Conservation (phyloP, 1,284 basidiomycete genomes). For the Sphaerobolus stellatus region DNA sequence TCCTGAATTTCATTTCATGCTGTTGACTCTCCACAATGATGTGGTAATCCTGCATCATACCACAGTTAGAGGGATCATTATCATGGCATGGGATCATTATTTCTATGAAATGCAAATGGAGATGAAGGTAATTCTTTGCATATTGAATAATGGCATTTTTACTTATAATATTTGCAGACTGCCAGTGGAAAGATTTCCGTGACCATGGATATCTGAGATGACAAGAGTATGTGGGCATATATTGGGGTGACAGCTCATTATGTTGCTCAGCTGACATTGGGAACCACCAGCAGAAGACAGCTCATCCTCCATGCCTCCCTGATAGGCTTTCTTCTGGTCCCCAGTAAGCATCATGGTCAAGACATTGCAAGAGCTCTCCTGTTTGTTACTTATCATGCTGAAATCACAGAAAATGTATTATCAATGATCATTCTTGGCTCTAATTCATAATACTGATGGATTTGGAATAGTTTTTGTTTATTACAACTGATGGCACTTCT, state of each 20-base stretch:
- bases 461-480: not conserved
- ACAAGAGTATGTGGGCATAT: slow-evolving; percentile 30
- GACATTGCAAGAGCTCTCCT: slow-evolving; percentile 32
- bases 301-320: slow-evolving; percentile 25
- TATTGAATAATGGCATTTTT: slow-evolving; percentile 1
- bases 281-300: slow-evolving; percentile 15
- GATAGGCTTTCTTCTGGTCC: slow-evolving; percentile 32
- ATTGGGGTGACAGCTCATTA: slow-evolving; percentile 39
- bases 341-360: slow-evolving; percentile 32
- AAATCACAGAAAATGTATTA: slow-evolving; percentile 13
- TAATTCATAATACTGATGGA: not conserved
- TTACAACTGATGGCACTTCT: slow-evolving; percentile 4
- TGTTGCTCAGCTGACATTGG: slow-evolving; percentile 20
- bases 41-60: not conserved
- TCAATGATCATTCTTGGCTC: not conserved
- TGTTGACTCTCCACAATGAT: not conserved
- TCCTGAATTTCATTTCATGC: not conserved
- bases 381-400: slow-evolving; percentile 23
- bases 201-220: slow-evolving; percentile 36
- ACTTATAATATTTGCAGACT: slow-evolving; percentile 18
- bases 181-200: slow-evolving; percentile 33
- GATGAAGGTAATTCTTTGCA: not conserved
- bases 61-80: not conserved
- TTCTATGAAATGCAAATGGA: not conserved
- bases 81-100: not conserved